Evolutionary conservation across 139 green algal genomes (phyloP).

Genomic region (Chlamydomonas sphaeroides): DNA sequence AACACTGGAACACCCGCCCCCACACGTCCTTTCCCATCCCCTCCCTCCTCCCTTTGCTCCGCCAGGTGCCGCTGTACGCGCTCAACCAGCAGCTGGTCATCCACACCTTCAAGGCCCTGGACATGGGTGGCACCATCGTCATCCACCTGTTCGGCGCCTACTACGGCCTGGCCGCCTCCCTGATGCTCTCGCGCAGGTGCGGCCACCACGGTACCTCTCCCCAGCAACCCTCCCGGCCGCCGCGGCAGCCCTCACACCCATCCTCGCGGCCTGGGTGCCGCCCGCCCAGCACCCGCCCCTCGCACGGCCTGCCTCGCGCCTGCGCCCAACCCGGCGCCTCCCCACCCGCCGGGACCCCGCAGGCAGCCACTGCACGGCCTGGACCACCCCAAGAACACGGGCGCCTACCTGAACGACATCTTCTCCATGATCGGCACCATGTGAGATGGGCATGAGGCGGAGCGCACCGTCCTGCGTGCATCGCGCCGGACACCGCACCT

Average conservation of each 20-base stretch:
- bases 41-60: neutral
- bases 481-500: too few relatives aligned
- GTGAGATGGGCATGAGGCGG: too few relatives aligned
- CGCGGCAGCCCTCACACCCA: too few relatives aligned
- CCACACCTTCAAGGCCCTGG: conserved; percentile 52
- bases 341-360: neutral
- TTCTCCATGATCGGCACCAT: conserved; percentile 62
- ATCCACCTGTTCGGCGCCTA: conserved; percentile 52
- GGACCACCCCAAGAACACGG: conserved; percentile 48
- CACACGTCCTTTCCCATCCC: too few relatives aligned
- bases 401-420: conserved; percentile 48
- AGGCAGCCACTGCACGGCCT: conserved; percentile 11
- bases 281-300: too few relatives aligned
- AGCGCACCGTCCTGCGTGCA: too few relatives aligned
- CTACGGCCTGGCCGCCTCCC: conserved; percentile 43
- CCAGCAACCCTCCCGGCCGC: too few relatives aligned
- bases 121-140: conserved; percentile 58
- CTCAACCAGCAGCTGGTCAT: conserved; percentile 56
- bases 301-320: too few relatives aligned
- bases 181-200: conserved; percentile 5
- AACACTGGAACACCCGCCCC: too few relatives aligned
- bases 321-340: too few relatives aligned
- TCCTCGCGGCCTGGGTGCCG: too few relatives aligned
- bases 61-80: conserved; percentile 63
- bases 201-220: too few relatives aligned